Evolutionary conservation across 1,284 basidiomycete species (phyloP).

Genomic region (Ceratobasidium sp.): DNA sequence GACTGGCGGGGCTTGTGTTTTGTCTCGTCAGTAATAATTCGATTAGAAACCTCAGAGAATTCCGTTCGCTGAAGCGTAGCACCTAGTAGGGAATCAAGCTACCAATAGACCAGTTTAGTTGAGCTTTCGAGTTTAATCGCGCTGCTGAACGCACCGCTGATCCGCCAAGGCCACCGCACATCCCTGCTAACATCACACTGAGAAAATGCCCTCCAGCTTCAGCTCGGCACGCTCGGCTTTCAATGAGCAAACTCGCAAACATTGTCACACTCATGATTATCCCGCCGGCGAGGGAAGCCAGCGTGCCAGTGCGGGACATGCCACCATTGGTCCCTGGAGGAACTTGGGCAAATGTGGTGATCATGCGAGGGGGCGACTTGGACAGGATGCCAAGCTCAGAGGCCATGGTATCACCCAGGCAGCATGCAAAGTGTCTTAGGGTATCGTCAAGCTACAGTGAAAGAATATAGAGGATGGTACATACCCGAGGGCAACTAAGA

Average conservation of each 20-base stretch:
- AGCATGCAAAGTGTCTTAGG: constrained; percentile 78
- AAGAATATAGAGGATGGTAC: constrained; percentile 44
- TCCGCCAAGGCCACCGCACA: constrained; percentile 71
- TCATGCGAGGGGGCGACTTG: constrained; percentile 64
- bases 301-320: constrained; percentile 75
- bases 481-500: constrained; percentile 75
- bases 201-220: constrained; percentile 45
- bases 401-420: constrained; percentile 80
- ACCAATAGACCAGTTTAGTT: neutral
- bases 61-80: constrained; percentile 86
- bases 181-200: constrained; percentile 63
- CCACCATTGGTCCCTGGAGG: constrained; percentile 94
- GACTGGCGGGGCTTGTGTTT: constrained; percentile 43
- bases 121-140: too few species aligned
- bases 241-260: constrained; percentile 63
- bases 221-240: constrained; percentile 61
- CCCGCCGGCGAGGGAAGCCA: constrained; percentile 78
- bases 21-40: constrained; percentile 69
- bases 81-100: constrained; percentile 86
- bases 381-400: constrained; percentile 88
- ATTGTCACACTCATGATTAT: constrained; percentile 69
- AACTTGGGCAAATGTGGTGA: constrained; percentile 74
- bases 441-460: neutral
- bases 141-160: constrained; percentile 64
- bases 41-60: constrained; percentile 67